Evolutionary conservation across 2,329 filamentous ascomycete genomes (phyloP).

Genomic region (Emericellopsis cladophorae): DNA sequence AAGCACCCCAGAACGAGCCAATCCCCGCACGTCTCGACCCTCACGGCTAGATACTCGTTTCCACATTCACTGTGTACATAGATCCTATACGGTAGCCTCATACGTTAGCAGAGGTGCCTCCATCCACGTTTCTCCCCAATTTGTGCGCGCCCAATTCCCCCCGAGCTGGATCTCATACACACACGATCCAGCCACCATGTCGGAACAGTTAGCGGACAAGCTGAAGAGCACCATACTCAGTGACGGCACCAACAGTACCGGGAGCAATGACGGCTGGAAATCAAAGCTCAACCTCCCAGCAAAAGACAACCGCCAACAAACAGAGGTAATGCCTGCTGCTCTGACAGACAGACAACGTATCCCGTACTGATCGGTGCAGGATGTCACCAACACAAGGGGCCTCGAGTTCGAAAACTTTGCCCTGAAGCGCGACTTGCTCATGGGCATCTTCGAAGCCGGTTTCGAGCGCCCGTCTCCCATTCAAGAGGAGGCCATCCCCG

Average conservation of each 20-base stretch:
- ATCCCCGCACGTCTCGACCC: too few relatives aligned
- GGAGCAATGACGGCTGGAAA: constrained; percentile 55
- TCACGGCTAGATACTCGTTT: too few relatives aligned
- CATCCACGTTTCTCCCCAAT: too few relatives aligned
- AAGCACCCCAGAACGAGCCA: too few relatives aligned
- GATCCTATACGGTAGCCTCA: too few relatives aligned
- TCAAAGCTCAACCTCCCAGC: constrained; percentile 56
- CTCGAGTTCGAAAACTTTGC: constrained; percentile 96
- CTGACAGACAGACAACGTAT: background rate
- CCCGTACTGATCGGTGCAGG: constrained; percentile 35
- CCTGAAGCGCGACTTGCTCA: constrained; percentile 87
- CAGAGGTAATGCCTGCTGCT: constrained; percentile 43
- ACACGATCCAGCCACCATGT: constrained; percentile 17
- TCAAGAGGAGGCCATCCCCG: constrained; percentile 97
- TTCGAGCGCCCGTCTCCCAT: constrained; percentile 98
- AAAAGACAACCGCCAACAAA: constrained; percentile 69
- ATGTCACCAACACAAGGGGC: constrained; percentile 96
- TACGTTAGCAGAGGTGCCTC: too few relatives aligned
- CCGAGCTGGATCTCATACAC: constrained; percentile 4
- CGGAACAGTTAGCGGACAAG: constrained; percentile 32
- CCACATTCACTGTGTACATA: too few relatives aligned
- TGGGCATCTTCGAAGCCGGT: constrained; percentile 98
- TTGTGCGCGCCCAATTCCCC: background rate
- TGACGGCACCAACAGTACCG: constrained; percentile 30
- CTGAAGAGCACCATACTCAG: constrained; percentile 25